A percentile compares a stretch with the other conserved stretches of the same genome.
Conservation (phyloP, 495 filamentous ascomycete species). For the Daldinia childiae region DNA sequence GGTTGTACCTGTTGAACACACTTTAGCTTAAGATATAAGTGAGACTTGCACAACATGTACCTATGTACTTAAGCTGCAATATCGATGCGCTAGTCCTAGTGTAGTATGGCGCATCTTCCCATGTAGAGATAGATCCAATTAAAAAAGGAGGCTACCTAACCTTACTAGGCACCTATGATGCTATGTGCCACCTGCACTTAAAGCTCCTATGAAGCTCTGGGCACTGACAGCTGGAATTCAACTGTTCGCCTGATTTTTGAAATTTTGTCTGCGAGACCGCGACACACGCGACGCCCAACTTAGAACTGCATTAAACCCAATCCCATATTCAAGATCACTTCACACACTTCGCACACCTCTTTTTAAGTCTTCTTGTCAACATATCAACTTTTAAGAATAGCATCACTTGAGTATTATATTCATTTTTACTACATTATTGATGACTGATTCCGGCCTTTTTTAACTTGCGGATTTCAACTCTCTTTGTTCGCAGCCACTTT, state of each 20-base stretch:
- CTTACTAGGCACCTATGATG: constrained; percentile 5
- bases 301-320: constrained; percentile 36
- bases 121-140: background rate
- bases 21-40: constrained; percentile 15
- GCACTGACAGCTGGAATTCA: constrained; percentile 26
- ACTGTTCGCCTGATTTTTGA: constrained; percentile 16
- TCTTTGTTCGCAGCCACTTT: background rate
- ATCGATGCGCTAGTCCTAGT: constrained; percentile 1
- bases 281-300: constrained; percentile 41
- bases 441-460: background rate
- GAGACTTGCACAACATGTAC: constrained; percentile 20
- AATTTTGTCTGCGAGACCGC: constrained; percentile 32
- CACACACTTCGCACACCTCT: too few species aligned
- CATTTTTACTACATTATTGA: background rate
- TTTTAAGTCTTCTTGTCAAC: background rate
- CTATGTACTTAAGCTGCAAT: background rate
- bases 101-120: background rate
- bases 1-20: constrained; percentile 21
- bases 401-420: background rate
- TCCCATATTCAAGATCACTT: constrained; percentile 17
- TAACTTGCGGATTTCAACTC: background rate
- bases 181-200: background rate
- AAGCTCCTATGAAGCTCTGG: constrained; percentile 3
- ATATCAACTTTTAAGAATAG: background rate
- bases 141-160: background rate